Evolutionary conservation across 352 stramenopile species (phyloP).

Genomic region (Globisporangium splendens): DNA sequence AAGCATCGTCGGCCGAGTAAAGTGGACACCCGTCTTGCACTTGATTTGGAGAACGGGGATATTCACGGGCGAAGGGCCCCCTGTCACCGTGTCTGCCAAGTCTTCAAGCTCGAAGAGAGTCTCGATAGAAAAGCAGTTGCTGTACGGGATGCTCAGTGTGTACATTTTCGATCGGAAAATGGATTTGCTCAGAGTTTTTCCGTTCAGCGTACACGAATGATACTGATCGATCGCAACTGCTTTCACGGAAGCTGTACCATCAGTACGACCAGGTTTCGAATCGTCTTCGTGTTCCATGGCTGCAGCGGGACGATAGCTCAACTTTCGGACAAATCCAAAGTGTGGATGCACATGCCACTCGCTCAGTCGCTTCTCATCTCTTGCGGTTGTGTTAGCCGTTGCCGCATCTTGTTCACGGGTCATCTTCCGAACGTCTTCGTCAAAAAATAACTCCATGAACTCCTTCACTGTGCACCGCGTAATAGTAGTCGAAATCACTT

Average conservation of each 20-base stretch:
- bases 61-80: conserved; percentile 12
- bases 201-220: conserved; percentile 40
- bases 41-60: conserved; percentile 20
- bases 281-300: not conserved
- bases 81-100: conserved; percentile 14
- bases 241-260: conserved; percentile 13
- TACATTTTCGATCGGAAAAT: conserved; percentile 58
- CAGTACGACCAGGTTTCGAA: no score
- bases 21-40: conserved; percentile 25
- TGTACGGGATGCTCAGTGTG: conserved; percentile 57
- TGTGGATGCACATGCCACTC: conserved; percentile 53
- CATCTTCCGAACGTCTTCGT: conserved; percentile 27
- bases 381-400: not conserved
- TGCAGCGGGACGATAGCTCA: conserved; percentile 37
- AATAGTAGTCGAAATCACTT: conserved; percentile 48
- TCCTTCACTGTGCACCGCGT: conserved; percentile 31
- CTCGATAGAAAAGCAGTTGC: conserved; percentile 67
- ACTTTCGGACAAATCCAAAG: conserved; percentile 52
- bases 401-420: conserved; percentile 5
- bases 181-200: conserved; percentile 31
- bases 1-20: conserved; percentile 25
- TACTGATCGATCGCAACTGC: conserved; percentile 58
- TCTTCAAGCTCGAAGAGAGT: conserved; percentile 48
- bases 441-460: conserved; percentile 43
- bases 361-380: conserved; percentile 15